Conservation (phyloP, 106 monocot species). For the Vanilla planifolia region DNA sequence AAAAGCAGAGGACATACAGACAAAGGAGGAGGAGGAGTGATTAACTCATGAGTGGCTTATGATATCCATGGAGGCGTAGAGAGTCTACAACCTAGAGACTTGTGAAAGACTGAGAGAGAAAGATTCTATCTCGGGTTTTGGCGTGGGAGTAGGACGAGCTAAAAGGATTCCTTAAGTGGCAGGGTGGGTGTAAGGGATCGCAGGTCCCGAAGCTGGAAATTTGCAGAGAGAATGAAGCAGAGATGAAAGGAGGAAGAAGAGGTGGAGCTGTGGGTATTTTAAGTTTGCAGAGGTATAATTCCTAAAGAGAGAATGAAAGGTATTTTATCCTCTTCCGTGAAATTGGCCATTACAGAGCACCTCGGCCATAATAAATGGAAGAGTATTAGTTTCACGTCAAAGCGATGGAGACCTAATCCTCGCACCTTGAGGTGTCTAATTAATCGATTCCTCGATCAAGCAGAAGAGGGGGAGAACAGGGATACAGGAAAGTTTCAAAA, state of each 20-base stretch:
- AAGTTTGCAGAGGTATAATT: constrained; percentile 15
- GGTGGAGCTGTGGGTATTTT: constrained; percentile 4
- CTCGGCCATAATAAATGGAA: too few relatives aligned
- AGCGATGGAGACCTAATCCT: too few relatives aligned
- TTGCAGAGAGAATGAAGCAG: constrained; percentile 6
- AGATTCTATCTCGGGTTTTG: not conserved
- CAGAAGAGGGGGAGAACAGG: too few relatives aligned
- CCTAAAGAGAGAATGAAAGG: constrained; percentile 14
- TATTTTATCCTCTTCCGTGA: constrained; percentile 3
- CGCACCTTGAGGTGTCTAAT: too few relatives aligned
- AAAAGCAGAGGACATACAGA: not conserved
- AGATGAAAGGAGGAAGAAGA: too few relatives aligned
- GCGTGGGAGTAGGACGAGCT: not conserved
- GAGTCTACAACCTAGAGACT: not conserved
- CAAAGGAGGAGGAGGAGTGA: not conserved
- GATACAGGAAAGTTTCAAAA: too few relatives aligned
- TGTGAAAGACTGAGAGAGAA: not conserved
- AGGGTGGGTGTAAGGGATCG: not conserved
- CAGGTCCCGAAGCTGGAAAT: not conserved
- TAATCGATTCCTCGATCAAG: too few relatives aligned
- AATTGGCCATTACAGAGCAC: too few relatives aligned
- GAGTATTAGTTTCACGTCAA: too few relatives aligned
- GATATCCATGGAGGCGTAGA: not conserved
- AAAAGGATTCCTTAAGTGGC: not conserved
- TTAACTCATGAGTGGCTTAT: constrained; percentile 22